A percentile compares a stretch with the other conserved stretches of the same genome.
phyloP scores from a whole-genome alignment of 345 rosid species.

The Ceriops decandra region DNA sequence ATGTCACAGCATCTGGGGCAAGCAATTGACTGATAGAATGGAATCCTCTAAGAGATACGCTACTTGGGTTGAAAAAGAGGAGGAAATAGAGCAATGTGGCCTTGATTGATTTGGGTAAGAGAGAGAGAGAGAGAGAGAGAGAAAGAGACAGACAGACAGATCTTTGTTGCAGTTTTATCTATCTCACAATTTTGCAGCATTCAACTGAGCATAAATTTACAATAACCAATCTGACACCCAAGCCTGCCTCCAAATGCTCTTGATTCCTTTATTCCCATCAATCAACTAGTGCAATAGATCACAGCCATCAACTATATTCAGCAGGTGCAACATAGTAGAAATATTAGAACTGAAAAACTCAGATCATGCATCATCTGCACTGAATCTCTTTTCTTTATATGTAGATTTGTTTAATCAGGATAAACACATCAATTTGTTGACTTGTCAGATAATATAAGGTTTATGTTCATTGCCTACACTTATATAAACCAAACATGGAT shows the following conservation, averaged over 20 bases:
- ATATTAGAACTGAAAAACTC: not conserved
- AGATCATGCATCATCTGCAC: not conserved
- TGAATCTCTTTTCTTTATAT: not conserved
- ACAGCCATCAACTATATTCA: not conserved
- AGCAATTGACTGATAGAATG: too few relatives aligned
- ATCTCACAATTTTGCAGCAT: too few relatives aligned
- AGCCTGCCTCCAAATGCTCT: not conserved
- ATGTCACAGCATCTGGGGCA: too few relatives aligned
- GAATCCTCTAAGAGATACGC: conserved; percentile 8
- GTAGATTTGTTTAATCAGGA: not conserved
- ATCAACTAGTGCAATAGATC: not conserved
- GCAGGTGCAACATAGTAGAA: not conserved
- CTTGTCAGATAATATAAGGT: not conserved
- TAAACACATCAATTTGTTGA: too few relatives aligned
- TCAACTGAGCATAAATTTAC: not conserved
- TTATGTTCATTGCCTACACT: not conserved
- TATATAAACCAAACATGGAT: conserved; percentile 1
- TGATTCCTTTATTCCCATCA: not conserved
- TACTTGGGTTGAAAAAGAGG: conserved; percentile 12
- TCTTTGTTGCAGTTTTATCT: too few relatives aligned
- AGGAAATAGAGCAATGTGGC: conserved; percentile 1
- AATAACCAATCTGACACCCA: not conserved
- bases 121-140: not conserved
- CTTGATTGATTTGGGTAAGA: not conserved
- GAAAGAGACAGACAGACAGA: not conserved